A percentile compares a stretch with the other conserved stretches of the same genome.
These are phyloP conservation scores for Pisolithus sp. DNA, from an alignment of 768 basidiomycete species.

Conservation along the genomic window DNA sequence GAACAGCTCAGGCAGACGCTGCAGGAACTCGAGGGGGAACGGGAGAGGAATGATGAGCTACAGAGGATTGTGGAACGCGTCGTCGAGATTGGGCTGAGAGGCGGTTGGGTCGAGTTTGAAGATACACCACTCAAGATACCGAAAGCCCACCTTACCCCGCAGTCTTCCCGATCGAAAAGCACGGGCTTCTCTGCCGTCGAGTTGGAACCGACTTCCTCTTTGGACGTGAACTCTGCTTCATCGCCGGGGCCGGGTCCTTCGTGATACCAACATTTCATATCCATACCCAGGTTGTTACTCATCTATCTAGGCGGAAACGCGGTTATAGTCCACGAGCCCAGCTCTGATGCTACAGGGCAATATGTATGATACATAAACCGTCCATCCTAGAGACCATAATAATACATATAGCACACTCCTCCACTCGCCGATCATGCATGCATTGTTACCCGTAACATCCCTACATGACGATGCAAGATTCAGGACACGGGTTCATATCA, in stretches of 20 bases:
- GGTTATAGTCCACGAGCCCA: too few species aligned
- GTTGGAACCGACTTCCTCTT: too few species aligned
- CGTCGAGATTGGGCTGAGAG: constrained; percentile 59
- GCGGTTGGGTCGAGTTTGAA: constrained; percentile 61
- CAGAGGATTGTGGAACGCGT: constrained; percentile 57
- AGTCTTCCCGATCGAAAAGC: neutral
- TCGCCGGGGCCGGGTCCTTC: too few species aligned
- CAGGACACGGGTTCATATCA: constrained; percentile 1
- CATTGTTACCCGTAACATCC: neutral
- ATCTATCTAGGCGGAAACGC: too few species aligned
- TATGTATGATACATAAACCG: too few species aligned
- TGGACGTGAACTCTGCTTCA: too few species aligned
- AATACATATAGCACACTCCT: too few species aligned
- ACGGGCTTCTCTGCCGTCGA: neutral
- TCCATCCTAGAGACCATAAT: too few species aligned
- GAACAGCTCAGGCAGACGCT: constrained; percentile 39
- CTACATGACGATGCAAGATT: constrained; percentile 22
- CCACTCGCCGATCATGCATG: too few species aligned
- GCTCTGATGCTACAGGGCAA: too few species aligned
- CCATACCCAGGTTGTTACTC: too few species aligned
- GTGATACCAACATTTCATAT: too few species aligned
- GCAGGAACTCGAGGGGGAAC: constrained; percentile 30
- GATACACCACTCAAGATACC: constrained; percentile 50
- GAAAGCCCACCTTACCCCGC: constrained; percentile 26
- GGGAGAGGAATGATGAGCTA: constrained; percentile 56